Percentiles rank a stretch among this genome's conserved stretches.
These are phyloP conservation scores for Calophaca sinica DNA, from an alignment of 306 rosid species.

Conservation along the genomic window DNA sequence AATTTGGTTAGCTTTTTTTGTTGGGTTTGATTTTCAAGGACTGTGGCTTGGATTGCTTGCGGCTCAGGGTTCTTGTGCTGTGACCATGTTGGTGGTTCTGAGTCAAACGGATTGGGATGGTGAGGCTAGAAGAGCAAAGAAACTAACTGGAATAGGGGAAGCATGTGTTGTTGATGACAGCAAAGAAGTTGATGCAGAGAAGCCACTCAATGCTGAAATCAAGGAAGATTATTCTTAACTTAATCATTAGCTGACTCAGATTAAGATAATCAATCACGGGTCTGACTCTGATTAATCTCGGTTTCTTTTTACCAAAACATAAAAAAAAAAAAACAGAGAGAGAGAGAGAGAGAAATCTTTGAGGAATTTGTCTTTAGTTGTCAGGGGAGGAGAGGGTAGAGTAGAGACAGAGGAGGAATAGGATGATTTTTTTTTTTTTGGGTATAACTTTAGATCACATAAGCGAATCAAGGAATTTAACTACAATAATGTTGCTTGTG, in stretches of 20 bases:
- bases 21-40: constrained; percentile 78
- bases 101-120: constrained; percentile 71
- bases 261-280: constrained; percentile 49
- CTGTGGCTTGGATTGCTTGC: constrained; percentile 88
- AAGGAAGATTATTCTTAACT: constrained; percentile 52
- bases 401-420: constrained; percentile 33
- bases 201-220: constrained; percentile 47
- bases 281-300: constrained; percentile 54
- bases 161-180: constrained; percentile 46
- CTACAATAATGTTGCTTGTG: constrained; percentile 21
- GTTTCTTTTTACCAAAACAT: constrained; percentile 25
- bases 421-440: constrained; percentile 30
- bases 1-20: constrained; percentile 63
- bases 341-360: neutral
- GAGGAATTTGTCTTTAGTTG: constrained; percentile 51
- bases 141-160: constrained; percentile 57
- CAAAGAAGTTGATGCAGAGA: constrained; percentile 49
- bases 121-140: constrained; percentile 70
- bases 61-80: constrained; percentile 83
- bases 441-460: neutral
- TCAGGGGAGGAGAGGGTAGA: constrained; percentile 39
- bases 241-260: constrained; percentile 45
- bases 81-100: constrained; percentile 82
- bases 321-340: neutral
- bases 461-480: constrained; percentile 34